Percentiles rank a stretch among this genome's conserved stretches.
Evolutionary conservation across 352 stramenopile species (phyloP).

Genomic region (Phytophthora colocasiae): DNA sequence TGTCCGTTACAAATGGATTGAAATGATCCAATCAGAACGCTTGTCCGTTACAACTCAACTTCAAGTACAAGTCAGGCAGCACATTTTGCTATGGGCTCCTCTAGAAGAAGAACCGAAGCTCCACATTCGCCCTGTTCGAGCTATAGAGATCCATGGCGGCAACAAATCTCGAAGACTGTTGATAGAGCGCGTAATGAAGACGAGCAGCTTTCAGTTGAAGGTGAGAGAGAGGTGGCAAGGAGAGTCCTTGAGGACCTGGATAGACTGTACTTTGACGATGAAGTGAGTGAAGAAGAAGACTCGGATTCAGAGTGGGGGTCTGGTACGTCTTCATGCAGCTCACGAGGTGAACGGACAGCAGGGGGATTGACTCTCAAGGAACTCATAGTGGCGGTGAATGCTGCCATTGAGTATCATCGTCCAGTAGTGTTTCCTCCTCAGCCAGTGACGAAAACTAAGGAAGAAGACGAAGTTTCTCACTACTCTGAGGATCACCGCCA

Average conservation of each 20-base stretch:
- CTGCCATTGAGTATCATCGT: constrained; percentile 59
- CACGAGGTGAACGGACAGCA: constrained; percentile 2
- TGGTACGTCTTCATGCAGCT: constrained; percentile 2
- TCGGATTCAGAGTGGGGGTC: constrained; percentile 20
- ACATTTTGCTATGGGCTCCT: constrained; percentile 30
- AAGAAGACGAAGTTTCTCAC: background rate
- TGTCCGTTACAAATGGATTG: constrained; percentile 20
- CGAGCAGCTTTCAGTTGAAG: constrained; percentile 10
- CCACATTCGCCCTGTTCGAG: constrained; percentile 17
- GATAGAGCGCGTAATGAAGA: background rate
- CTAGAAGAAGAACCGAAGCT: constrained; percentile 7
- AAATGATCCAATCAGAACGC: constrained; percentile 22
- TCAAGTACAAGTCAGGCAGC: constrained; percentile 29
- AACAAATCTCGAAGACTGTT: background rate
- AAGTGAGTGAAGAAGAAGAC: constrained; percentile 16
- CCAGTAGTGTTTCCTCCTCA: constrained; percentile 9
- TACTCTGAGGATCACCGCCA: background rate
- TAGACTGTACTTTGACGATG: constrained; percentile 47
- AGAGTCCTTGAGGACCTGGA: constrained; percentile 62
- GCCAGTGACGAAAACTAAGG: background rate
- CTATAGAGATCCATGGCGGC: background rate
- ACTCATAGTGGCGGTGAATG: constrained; percentile 60
- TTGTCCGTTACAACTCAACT: constrained; percentile 32
- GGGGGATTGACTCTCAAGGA: constrained; percentile 54
- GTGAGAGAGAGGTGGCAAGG: constrained; percentile 37